These are phyloP conservation scores for Hemerocallis citrina DNA, from an alignment of 106 monocot genomes.

Conservation along the genomic window DNA sequence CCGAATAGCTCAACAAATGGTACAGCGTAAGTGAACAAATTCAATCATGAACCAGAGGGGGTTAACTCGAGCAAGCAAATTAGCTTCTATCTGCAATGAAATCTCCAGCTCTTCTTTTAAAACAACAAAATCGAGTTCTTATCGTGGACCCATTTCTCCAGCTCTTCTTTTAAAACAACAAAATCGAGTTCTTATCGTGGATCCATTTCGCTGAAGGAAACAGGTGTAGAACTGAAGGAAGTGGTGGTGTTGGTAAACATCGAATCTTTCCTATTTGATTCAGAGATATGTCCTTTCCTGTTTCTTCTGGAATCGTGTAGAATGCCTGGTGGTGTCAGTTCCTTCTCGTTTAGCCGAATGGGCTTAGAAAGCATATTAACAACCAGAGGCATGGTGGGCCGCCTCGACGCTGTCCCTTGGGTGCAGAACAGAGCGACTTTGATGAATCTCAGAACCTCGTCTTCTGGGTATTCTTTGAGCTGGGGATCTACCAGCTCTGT, in stretches of 20 bases:
- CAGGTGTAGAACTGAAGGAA: not conserved
- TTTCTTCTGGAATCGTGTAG: not conserved
- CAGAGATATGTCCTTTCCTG: not conserved
- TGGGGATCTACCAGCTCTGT: constrained; percentile 37
- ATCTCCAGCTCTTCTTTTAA: too few relatives aligned
- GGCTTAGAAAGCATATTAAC: constrained; percentile 53
- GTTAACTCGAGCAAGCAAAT: too few relatives aligned
- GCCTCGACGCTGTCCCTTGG: constrained; percentile 23
- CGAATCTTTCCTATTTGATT: not conserved
- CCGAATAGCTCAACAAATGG: too few relatives aligned
- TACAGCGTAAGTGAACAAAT: too few relatives aligned
- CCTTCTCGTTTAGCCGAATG: constrained; percentile 31
- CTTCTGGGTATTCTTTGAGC: constrained; percentile 39
- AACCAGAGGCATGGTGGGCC: constrained; percentile 51
- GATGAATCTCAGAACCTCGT: constrained; percentile 46
- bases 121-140: too few relatives aligned
- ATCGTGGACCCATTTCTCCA: constrained; percentile 19
- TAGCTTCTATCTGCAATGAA: not conserved
- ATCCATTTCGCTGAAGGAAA: constrained; percentile 9
- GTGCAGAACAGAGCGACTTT: constrained; percentile 60
- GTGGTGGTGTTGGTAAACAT: not conserved
- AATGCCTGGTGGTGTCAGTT: constrained; percentile 29
- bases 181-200: constrained; percentile 24
- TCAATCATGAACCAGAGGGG: too few relatives aligned
- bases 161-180: too few relatives aligned